Conservation (phyloP, 345 rosid genomes). For the Carallia brachiata region DNA sequence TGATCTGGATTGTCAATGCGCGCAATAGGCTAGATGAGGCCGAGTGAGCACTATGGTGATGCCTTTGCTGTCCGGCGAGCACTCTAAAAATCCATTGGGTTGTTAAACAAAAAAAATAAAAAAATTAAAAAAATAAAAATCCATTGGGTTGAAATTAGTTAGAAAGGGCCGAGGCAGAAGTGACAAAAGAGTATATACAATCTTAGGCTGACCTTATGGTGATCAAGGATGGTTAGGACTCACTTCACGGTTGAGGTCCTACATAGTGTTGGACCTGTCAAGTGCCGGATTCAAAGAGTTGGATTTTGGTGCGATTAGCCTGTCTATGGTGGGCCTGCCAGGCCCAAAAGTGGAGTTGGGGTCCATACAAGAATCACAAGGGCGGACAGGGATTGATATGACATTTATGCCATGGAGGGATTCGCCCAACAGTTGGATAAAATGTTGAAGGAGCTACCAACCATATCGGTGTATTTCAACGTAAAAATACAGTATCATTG, state of each 20-base stretch:
- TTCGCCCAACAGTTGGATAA: background rate
- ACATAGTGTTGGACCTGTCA: slow-evolving; percentile 14
- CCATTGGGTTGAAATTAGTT: slow-evolving; percentile 14
- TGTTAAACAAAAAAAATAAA: background rate
- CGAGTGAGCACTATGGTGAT: no score
- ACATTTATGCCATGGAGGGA: slow-evolving; percentile 23
- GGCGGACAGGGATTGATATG: slow-evolving; percentile 18
- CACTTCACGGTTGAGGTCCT: slow-evolving; percentile 9
- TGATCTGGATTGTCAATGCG: slow-evolving; percentile 2
- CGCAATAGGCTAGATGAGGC: slow-evolving; percentile 16
- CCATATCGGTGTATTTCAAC: no score
- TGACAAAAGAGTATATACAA: slow-evolving; percentile 26
- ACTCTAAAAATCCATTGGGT: slow-evolving; percentile 10
- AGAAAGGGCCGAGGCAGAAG: slow-evolving; percentile 18
- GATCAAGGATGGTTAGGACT: slow-evolving; percentile 10
- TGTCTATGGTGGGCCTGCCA: slow-evolving; percentile 13
- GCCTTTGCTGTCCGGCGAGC: background rate
- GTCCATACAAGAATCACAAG: background rate
- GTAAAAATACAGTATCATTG: no score
- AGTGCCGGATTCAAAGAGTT: slow-evolving; percentile 2
- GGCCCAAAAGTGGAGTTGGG: background rate
- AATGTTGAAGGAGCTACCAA: background rate
- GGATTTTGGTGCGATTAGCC: slow-evolving; percentile 26
- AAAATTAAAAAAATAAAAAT: no score
- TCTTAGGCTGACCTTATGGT: slow-evolving; percentile 23